Percentiles rank a stretch among this genome's conserved stretches.
These are phyloP conservation scores for Fusarium humuli DNA, from an alignment of 2,329 filamentous ascomycete genomes.

Conservation along the genomic window DNA sequence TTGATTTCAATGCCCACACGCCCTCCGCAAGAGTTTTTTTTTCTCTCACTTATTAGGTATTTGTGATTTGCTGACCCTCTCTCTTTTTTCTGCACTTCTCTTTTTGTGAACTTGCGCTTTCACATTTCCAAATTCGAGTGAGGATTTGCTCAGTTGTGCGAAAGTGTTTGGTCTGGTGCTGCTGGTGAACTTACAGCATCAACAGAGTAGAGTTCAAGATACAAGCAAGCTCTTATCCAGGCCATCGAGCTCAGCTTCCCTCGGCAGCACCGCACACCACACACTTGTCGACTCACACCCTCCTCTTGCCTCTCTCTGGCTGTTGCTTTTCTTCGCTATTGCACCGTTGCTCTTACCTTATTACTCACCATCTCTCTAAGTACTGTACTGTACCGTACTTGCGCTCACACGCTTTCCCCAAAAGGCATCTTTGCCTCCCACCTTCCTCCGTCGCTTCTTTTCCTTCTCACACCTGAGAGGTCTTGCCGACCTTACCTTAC, in stretches of 20 bases:
- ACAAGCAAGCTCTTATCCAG: constrained; percentile 29
- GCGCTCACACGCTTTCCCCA: constrained; percentile 43
- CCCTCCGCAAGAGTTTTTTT: constrained; percentile 40
- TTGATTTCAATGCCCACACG: constrained; percentile 42
- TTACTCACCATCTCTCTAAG: constrained; percentile 34
- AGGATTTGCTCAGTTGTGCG: constrained; percentile 2
- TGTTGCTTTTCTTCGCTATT: constrained; percentile 32
- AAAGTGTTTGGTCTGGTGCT: constrained; percentile 21
- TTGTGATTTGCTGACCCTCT: constrained; percentile 19
- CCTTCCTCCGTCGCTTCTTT: constrained; percentile 43
- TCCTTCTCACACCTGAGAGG: constrained; percentile 32
- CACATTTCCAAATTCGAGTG: not conserved
- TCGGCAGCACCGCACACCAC: constrained; percentile 43
- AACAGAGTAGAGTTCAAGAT: constrained; percentile 25
- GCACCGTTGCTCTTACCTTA: constrained; percentile 40
- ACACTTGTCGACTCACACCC: constrained; percentile 41
- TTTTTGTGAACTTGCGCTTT: constrained; percentile 16
- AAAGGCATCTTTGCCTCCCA: constrained; percentile 47
- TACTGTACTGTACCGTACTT: constrained; percentile 2
- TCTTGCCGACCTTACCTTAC: constrained; percentile 36
- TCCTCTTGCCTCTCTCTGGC: constrained; percentile 38
- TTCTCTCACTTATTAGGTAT: not conserved
- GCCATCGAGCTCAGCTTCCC: constrained; percentile 37
- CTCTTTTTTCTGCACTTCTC: constrained; percentile 7
- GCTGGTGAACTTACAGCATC: constrained; percentile 14